Percentiles rank a stretch among this genome's conserved stretches.
Evolutionary conservation across 768 basidiomycete species (phyloP).

Genomic region (Hortiboletus campestris): DNA sequence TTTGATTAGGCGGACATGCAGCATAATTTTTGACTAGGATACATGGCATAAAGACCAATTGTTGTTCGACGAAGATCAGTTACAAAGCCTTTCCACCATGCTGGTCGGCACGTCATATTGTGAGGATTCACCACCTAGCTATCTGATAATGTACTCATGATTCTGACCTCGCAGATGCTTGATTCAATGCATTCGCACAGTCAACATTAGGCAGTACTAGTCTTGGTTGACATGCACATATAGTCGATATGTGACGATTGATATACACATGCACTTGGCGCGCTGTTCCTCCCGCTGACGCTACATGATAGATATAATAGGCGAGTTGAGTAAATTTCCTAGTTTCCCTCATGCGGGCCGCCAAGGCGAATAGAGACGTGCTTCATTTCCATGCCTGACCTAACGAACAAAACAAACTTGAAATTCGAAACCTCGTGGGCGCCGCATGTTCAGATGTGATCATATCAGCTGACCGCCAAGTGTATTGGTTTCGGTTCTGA

Average conservation of each 20-base stretch:
- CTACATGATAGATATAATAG: background rate
- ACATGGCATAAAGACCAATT: conserved; percentile 91
- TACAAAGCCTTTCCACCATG: conserved; percentile 84
- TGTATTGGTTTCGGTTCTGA: conserved; percentile 9
- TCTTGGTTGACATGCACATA: background rate
- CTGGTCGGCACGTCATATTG: conserved; percentile 89
- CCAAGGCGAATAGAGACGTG: background rate
- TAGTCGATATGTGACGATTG: background rate
- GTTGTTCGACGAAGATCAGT: conserved; percentile 84
- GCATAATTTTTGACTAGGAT: conserved; percentile 49
- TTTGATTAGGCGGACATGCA: conserved; percentile 1
- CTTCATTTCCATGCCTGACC: background rate
- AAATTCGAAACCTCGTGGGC: conserved; percentile 24
- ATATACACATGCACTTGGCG: conserved; percentile 1
- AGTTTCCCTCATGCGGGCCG: background rate
- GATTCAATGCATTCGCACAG: conserved; percentile 12
- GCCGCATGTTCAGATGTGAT: conserved; percentile 23
- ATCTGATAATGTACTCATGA: conserved; percentile 12
- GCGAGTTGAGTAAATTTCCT: background rate
- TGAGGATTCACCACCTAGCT: conserved; percentile 37
- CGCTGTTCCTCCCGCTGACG: too few relatives aligned
- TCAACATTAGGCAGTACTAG: background rate
- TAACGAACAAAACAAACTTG: conserved; percentile 1
- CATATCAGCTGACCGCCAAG: conserved; percentile 15
- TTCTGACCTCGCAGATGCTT: conserved; percentile 23